Conservation (phyloP, 176 grass and related monocot genomes). For the Triticum urartu region DNA sequence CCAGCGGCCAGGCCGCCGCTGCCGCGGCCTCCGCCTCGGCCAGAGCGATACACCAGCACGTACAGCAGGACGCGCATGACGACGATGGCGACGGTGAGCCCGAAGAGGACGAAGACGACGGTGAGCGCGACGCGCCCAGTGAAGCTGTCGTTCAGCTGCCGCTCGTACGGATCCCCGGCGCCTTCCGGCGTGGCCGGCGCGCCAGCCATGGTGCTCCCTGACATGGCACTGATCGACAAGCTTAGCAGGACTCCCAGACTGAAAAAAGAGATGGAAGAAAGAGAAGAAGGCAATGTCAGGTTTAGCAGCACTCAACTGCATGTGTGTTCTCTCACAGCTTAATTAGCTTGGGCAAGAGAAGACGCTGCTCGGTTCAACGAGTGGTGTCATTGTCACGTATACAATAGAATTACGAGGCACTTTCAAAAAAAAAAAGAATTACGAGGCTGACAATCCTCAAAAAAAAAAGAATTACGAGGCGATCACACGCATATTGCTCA, state of each 20-base stretch:
- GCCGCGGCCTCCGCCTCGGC: background rate
- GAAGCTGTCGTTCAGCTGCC: conserved; percentile 25
- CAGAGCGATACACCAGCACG: background rate
- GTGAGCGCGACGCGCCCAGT: conserved; percentile 36
- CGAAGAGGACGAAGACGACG: conserved; percentile 31
- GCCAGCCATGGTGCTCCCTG: background rate
- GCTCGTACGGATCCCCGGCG: background rate
- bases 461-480: background rate
- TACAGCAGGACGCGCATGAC: conserved; percentile 22
- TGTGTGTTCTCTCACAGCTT: background rate
- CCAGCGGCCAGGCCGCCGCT: background rate
- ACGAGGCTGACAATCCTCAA: too few relatives aligned
- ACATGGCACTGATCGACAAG: conserved; percentile 4
- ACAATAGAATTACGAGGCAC: too few relatives aligned
- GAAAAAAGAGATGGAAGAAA: background rate
- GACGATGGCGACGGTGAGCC: conserved; percentile 32
- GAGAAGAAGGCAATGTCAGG: background rate
- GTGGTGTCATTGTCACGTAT: background rate
- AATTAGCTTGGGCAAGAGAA: background rate
- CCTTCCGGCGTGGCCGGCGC: background rate
- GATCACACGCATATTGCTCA: background rate
- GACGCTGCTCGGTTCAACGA: background rate
- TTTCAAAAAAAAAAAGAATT: background rate
- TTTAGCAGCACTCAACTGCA: background rate
- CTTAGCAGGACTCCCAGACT: too few relatives aligned